Percentiles rank a stretch among this genome's conserved stretches.
Conservation (phyloP, 805 yeast species). For the Priceomyces haplophilus region DNA sequence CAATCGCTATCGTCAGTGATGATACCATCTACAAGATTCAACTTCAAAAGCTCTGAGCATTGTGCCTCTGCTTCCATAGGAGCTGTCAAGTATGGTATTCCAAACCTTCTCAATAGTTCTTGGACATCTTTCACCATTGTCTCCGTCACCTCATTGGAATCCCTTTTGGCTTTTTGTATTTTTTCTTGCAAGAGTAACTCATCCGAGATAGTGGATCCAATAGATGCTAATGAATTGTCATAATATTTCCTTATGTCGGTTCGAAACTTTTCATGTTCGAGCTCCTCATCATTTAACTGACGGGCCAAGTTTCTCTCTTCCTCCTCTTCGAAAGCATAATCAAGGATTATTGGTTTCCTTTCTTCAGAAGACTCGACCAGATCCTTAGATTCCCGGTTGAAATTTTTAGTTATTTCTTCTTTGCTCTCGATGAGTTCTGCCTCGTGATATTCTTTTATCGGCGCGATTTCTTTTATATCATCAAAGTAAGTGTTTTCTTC, state of each 20-base stretch:
- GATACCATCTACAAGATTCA: constrained; percentile 86
- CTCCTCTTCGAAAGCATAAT: constrained; percentile 69
- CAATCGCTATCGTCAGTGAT: constrained; percentile 98
- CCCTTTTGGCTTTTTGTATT: constrained; percentile 68
- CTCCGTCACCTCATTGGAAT: constrained; percentile 86
- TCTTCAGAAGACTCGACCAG: neutral
- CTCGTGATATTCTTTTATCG: neutral
- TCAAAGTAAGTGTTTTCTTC: constrained; percentile 8
- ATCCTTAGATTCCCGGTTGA: too few relatives aligned
- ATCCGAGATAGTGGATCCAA: constrained; percentile 39
- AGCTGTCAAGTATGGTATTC: constrained; percentile 91
- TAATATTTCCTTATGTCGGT: constrained; percentile 21
- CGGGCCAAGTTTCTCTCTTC: constrained; percentile 69
- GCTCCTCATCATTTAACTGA: constrained; percentile 66
- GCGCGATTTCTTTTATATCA: constrained; percentile 13
- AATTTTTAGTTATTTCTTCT: neutral
- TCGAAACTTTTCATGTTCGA: constrained; percentile 66
- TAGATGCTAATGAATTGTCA: constrained; percentile 17
- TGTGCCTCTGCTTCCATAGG: constrained; percentile 99
- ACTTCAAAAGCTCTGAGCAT: constrained; percentile 73
- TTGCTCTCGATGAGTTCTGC: neutral
- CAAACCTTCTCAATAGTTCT: constrained; percentile 80
- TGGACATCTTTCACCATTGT: constrained; percentile 89
- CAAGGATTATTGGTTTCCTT: constrained; percentile 31
- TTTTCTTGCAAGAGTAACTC: constrained; percentile 57